phyloP scores from a whole-genome alignment of 495 filamentous ascomycete species.

The Acidiella bohemica region DNA sequence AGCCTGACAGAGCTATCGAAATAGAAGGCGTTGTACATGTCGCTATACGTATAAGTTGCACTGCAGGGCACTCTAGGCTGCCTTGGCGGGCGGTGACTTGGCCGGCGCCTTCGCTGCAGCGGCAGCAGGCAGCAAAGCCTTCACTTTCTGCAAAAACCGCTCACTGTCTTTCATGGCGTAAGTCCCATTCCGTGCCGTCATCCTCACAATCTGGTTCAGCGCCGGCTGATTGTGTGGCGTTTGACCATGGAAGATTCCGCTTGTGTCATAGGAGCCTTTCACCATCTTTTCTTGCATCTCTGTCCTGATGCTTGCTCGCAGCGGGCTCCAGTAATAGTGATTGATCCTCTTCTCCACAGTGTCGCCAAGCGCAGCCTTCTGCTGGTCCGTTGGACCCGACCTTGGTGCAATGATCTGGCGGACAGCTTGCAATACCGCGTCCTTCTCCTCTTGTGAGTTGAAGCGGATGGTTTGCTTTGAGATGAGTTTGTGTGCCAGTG shows the following conservation, averaged over 20 bases:
- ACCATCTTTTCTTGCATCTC: conserved; percentile 8
- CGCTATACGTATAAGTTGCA: no score
- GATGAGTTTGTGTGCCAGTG: conserved; percentile 7
- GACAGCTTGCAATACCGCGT: not conserved
- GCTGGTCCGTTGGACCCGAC: not conserved
- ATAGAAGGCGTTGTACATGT: no score
- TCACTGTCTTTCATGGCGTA: conserved; percentile 9
- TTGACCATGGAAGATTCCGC: conserved; percentile 1
- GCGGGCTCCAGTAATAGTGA: conserved; percentile 4
- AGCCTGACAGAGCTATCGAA: no score
- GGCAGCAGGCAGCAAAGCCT: conserved; percentile 10
- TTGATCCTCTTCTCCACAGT: conserved; percentile 1
- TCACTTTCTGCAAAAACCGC: conserved; percentile 14
- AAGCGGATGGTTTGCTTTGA: conserved; percentile 8
- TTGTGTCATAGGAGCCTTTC: conserved; percentile 9
- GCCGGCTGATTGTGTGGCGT: conserved; percentile 10
- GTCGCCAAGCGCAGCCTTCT: not conserved
- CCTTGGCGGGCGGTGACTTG: no score
- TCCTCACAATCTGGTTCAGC: conserved; percentile 10
- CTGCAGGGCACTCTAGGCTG: no score
- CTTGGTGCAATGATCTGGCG: not conserved
- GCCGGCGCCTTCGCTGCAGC: no score
- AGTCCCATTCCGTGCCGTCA: conserved; percentile 11
- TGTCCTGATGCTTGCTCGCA: conserved; percentile 2
- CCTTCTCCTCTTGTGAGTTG: conserved; percentile 5